Evolutionary conservation across 192 early-diverging fungal species (phyloP), one percentile per base, ranked within the genome.

Genomic region (Rhizophagus clarus): DNA sequence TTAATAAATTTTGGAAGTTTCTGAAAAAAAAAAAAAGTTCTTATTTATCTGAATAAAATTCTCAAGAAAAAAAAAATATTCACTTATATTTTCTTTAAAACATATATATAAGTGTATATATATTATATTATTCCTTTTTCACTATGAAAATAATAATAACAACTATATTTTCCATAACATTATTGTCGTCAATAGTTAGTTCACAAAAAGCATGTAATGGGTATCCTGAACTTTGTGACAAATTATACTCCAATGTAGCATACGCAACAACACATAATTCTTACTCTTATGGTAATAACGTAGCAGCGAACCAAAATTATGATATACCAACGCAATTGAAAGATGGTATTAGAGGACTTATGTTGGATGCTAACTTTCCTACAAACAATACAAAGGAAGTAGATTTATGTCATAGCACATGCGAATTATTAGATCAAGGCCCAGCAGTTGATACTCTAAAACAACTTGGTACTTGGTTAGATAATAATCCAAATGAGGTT

Each of bases 231-330:
- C 87, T 94, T 20, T 96, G 95, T 75, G 74, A 81, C 67, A 88
- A 87, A 80, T 80, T 85, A 14, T 95, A 92, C 78, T 83, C 89
- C 81, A 66, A 86, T 61, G 87, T 96, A 37, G 86, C 93, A 0
- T 92, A 87, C 60, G 83, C 90, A 2, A 88, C 90, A 9, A 94
- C 95, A 22, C 95, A 96, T 85, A 95, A 95, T 79, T 88, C 93
- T 2, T 94, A 85, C 82, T 88, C 90, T 32, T 84, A 71, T 34
- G 80, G 85, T 29, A 87, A 83, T 20, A 85, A 89, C 34, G 84
- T 89, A 12, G 88, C 90, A 20, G 90, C 91, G 17, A 94, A 93
- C 82, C 94, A 95, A 81, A 81, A 91, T 79, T 86, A 86, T 70
- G 77, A 87, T 34, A 90, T 95, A 45, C 73, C 75, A 24, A 83